A percentile compares a stretch with the other conserved stretches of the same genome.
Conservation (phyloP, 768 basidiomycete genomes). For the Trametes sanguinea region DNA sequence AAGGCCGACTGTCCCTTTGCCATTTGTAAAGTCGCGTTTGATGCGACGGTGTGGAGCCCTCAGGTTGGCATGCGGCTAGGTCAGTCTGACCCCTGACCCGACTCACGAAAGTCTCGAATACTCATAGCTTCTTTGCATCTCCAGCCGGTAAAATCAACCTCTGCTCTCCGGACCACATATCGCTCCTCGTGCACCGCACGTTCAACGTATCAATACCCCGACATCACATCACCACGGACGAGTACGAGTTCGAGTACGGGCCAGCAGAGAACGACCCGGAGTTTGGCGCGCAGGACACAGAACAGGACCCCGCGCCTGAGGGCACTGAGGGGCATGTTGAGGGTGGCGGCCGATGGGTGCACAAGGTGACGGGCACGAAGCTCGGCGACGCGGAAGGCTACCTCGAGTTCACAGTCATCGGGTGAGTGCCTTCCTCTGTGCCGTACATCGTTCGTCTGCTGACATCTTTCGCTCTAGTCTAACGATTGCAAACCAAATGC, state of each 20-base stretch:
- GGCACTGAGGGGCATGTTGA: slow-evolving; percentile 36
- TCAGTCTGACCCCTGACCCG: slow-evolving; percentile 35
- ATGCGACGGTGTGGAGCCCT: slow-evolving; percentile 89
- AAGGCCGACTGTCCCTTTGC: slow-evolving; percentile 86
- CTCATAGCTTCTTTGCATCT: neutral
- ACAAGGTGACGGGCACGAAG: slow-evolving; percentile 63
- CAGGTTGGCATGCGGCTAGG: slow-evolving; percentile 78
- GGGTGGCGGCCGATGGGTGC: slow-evolving; percentile 77
- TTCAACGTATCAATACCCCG: slow-evolving; percentile 96
- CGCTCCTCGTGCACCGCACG: slow-evolving; percentile 84
- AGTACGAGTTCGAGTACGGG: slow-evolving; percentile 87
- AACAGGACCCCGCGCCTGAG: slow-evolving; percentile 32
- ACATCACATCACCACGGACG: slow-evolving; percentile 79
- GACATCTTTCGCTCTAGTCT: slow-evolving; percentile 47
- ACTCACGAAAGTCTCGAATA: neutral
- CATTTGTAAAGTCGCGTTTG: slow-evolving; percentile 72
- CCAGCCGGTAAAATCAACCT: slow-evolving; percentile 85
- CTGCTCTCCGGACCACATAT: slow-evolving; percentile 90
- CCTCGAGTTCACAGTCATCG: slow-evolving; percentile 85
- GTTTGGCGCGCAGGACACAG: slow-evolving; percentile 43
- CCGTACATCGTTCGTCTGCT: neutral
- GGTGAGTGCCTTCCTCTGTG: slow-evolving; percentile 49
- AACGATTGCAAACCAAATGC: slow-evolving; percentile 91
- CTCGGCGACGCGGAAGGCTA: slow-evolving; percentile 70
- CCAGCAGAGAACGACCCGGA: slow-evolving; percentile 81